A percentile compares a stretch with the other conserved stretches of the same genome.
phyloP scores from a whole-genome alignment of 192 early-diverging fungal species.

The Phlyctochytrium arcticum region DNA sequence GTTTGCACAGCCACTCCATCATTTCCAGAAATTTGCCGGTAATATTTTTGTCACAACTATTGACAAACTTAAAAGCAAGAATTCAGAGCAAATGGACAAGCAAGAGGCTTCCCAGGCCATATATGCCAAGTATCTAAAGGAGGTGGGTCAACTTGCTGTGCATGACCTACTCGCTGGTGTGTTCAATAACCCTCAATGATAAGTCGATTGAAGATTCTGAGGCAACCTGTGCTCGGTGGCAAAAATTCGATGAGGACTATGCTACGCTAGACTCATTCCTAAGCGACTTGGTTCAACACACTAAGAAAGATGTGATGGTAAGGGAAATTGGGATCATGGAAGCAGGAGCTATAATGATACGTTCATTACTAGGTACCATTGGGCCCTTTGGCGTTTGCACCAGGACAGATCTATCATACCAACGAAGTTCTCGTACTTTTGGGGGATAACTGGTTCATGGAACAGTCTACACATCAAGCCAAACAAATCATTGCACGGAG shows the following conservation, averaged over 20 bases:
- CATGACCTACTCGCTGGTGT: too few species aligned
- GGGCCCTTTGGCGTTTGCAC: slow-evolving; percentile 84
- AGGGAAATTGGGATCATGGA: slow-evolving; percentile 23
- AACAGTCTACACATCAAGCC: slow-evolving; percentile 73
- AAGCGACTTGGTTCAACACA: slow-evolving; percentile 42
- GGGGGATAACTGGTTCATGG: slow-evolving; percentile 93
- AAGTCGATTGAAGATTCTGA: slow-evolving; percentile 33
- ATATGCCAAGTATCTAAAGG: too few species aligned
- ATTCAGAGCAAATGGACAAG: too few species aligned
- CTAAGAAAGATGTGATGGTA: slow-evolving; percentile 53
- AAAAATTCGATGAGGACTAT: slow-evolving; percentile 56
- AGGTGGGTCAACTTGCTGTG: too few species aligned
- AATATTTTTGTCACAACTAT: too few species aligned
- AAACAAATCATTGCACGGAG: slow-evolving; percentile 66
- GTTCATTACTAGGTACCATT: slow-evolving; percentile 63
- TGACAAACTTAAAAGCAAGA: too few species aligned
- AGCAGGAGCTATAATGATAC: slow-evolving; percentile 13
- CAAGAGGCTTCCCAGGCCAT: too few species aligned
- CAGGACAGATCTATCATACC: slow-evolving; percentile 83
- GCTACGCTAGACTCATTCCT: slow-evolving; percentile 44
- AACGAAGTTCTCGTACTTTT: slow-evolving; percentile 84
- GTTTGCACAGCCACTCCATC: too few species aligned
- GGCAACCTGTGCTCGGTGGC: slow-evolving; percentile 46
- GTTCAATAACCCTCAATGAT: not conserved
- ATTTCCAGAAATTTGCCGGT: too few species aligned